Percentiles rank a stretch among this genome's conserved stretches.
Evolutionary conservation across 139 green algal species (phyloP).

Genomic region (Chlorella ohadii): DNA sequence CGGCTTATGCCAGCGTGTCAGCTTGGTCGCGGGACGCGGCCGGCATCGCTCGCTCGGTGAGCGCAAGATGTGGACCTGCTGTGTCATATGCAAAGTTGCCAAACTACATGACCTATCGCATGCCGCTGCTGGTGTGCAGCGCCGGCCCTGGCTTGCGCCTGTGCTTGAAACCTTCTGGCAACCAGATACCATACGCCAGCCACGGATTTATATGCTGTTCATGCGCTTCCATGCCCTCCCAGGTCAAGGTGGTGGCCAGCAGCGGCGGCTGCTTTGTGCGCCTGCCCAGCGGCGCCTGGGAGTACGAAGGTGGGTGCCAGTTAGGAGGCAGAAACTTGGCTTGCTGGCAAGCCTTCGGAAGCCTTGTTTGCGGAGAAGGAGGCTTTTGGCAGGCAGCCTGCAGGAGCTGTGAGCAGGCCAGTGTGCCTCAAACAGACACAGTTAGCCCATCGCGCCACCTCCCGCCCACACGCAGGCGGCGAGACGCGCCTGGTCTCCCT

Average conservation of each 20-base stretch:
- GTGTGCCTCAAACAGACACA: too few relatives aligned
- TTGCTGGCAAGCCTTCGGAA: too few relatives aligned
- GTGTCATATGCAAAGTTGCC: too few relatives aligned
- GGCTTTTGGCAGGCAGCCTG: too few relatives aligned
- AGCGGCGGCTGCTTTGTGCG: slow-evolving; percentile 46
- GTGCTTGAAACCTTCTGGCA: too few relatives aligned
- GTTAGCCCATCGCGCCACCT: too few relatives aligned
- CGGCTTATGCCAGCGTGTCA: slow-evolving; percentile 2
- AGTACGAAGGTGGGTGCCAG: slow-evolving; percentile 54
- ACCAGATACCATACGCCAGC: too few relatives aligned
- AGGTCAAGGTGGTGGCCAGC: slow-evolving; percentile 57
- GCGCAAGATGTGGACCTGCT: not conserved
- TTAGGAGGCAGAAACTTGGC: not conserved
- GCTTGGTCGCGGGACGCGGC: slow-evolving; percentile 9
- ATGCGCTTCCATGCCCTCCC: not conserved
- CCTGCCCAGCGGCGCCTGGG: slow-evolving; percentile 16
- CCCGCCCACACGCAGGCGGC: slow-evolving; percentile 53
- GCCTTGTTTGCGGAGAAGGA: not conserved
- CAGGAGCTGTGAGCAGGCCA: too few relatives aligned
- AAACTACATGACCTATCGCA: too few relatives aligned
- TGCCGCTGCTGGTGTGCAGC: too few relatives aligned
- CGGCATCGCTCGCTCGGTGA: not conserved
- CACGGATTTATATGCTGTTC: too few relatives aligned
- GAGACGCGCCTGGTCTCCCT: slow-evolving; percentile 78
- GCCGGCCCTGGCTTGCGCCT: too few relatives aligned